phyloP scores from a whole-genome alignment of 2,329 filamentous ascomycete species.

The Penicillium psychrosexuale region DNA sequence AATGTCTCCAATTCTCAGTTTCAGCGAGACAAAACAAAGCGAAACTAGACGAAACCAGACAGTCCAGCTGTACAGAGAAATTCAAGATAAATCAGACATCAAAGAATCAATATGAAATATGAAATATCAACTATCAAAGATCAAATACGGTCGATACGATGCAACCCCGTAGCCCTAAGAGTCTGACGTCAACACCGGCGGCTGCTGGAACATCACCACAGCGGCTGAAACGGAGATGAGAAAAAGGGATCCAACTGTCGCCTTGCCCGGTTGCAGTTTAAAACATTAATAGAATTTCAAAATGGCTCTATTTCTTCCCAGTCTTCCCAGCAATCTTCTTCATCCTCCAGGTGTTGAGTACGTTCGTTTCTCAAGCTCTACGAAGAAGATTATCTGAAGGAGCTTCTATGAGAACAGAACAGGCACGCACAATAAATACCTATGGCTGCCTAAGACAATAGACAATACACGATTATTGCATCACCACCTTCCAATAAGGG shows the following conservation, averaged over 20 bases:
- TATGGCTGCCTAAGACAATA: neutral
- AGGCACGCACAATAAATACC: neutral
- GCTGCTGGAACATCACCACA: constrained; percentile 20
- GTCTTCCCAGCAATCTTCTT: neutral
- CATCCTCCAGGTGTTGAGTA: neutral
- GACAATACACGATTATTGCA: neutral
- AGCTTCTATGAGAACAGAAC: neutral
- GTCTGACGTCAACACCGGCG: constrained; percentile 25
- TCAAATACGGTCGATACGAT: neutral
- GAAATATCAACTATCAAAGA: neutral
- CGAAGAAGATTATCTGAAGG: neutral
- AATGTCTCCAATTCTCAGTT: neutral
- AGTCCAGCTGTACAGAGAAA: neutral
- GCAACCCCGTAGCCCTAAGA: constrained; percentile 3
- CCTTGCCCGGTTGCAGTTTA: constrained; percentile 5
- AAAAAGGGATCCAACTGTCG: constrained; percentile 7
- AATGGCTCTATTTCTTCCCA: neutral
- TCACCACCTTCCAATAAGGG: neutral
- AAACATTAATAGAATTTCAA: constrained; percentile 3
- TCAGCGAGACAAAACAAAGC: neutral
- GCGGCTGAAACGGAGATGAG: constrained; percentile 16
- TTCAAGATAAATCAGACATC: neutral
- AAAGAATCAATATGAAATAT: neutral
- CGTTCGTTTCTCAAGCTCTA: neutral
- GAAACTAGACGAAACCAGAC: neutral